Evolutionary conservation across 345 rosid species (phyloP), one percentile per base, ranked within the genome.

Genomic region (Dipteronia sinensis): DNA sequence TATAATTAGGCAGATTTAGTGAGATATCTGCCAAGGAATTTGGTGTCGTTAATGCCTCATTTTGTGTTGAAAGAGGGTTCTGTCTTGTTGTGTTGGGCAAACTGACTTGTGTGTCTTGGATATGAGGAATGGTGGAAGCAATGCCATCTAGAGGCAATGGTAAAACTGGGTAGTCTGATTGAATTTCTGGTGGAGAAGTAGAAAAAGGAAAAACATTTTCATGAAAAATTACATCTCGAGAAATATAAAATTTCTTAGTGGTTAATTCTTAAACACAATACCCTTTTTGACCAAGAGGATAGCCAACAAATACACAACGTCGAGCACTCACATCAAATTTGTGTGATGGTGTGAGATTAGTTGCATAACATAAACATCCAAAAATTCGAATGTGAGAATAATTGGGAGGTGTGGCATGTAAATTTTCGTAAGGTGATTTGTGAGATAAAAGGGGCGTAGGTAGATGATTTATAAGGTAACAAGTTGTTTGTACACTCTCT

Each of bases 261-360:
- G 9, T 3, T 0, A 47, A 11, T 12, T 61, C 69, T 12, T 42
- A 40, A 10, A 73, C 67, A 1, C 29, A 55, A 19, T 62, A 73
- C 1, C 76, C 76, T 10, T 73, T 73, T 73, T 73, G 62, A 44
- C 49, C 29, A 40, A 20, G 25, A 2, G 47, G 76, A 58, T 73
- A 73, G 1, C 67, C 67, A 19, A 73, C 51, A 34, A 58, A 59
- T 1, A 73, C n/a, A 20, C 67, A 58, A 2, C 1, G 16, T 0
- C 29, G 51, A 1, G 65, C 51, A 17, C 53, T 1, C 34, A 27
- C 56, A 17, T 42, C 69, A 40, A 61, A 74, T 22, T 62, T 62
- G 3, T 74, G 46, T 67, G 17, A 8, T 6, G 29, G 22, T 0
- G 13, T 11, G 0, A 16, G 20, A 58, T 4, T 42, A 44, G 68